phyloP scores from a whole-genome alignment of 768 basidiomycete genomes.

The Gyrodon lividus region DNA sequence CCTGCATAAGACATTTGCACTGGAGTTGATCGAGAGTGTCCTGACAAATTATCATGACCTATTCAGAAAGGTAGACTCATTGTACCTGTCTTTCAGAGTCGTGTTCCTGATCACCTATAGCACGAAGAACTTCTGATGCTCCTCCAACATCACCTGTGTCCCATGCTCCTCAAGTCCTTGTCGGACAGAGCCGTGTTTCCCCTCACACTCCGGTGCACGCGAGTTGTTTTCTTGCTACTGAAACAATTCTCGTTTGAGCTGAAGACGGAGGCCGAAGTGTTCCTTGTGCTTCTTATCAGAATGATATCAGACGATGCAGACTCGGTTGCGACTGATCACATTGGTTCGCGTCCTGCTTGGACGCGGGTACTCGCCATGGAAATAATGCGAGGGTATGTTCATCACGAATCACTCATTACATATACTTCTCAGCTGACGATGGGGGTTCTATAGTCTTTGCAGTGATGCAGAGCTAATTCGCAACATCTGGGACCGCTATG shows the following conservation, averaged over 20 bases:
- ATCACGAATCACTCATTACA: not conserved
- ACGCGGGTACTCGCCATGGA: conserved; percentile 92
- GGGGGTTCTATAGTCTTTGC: conserved; percentile 52
- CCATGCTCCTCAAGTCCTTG: conserved; percentile 81
- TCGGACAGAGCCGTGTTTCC: conserved; percentile 85
- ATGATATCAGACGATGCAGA: conserved; percentile 57
- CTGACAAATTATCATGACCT: conserved; percentile 88
- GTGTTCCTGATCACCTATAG: conserved; percentile 36
- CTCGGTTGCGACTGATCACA: conserved; percentile 27
- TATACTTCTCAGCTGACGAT: conserved; percentile 1
- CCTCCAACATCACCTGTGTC: conserved; percentile 87
- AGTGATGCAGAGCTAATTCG: conserved; percentile 78
- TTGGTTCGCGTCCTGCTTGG: conserved; percentile 63
- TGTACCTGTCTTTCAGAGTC: not conserved
- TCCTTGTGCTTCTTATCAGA: conserved; percentile 70
- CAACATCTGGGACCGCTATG: conserved; percentile 77
- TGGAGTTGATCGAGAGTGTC: conserved; percentile 97
- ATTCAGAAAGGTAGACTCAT: conserved; percentile 65
- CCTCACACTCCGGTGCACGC: conserved; percentile 84
- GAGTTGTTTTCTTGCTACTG: conserved; percentile 90
- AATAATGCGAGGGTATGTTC: conserved; percentile 75
- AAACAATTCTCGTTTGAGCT: conserved; percentile 88
- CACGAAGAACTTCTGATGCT: conserved; percentile 82
- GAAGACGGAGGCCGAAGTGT: conserved; percentile 81
- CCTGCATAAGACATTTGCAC: conserved; percentile 88